Percentiles rank a stretch among this genome's conserved stretches.
phyloP scores from a whole-genome alignment of 495 filamentous ascomycete species.

The Hypomontagnella monticulosa region DNA sequence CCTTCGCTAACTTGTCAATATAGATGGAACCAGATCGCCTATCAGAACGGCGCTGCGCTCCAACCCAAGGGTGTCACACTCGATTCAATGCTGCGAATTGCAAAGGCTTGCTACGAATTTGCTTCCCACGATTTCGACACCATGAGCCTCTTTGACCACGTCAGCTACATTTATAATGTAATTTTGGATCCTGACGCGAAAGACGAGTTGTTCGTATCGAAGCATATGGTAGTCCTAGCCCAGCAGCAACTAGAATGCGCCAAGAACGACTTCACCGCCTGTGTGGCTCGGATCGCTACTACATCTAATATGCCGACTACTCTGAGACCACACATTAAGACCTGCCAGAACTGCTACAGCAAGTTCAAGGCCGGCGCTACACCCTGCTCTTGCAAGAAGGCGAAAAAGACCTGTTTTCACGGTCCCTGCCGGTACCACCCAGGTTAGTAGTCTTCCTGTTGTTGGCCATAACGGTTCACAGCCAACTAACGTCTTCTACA shows the following conservation, averaged over 20 bases:
- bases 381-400: not conserved
- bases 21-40: slow-evolving; percentile 1
- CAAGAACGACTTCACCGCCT: slow-evolving; percentile 1
- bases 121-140: slow-evolving; percentile 14
- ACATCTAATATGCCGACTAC: not conserved
- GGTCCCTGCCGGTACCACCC: slow-evolving; percentile 18
- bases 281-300: not conserved
- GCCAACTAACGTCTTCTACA: slow-evolving; percentile 5
- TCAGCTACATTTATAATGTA: slow-evolving; percentile 5
- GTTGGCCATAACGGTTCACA: not conserved
- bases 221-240: slow-evolving; percentile 1
- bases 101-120: not conserved
- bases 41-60: not conserved
- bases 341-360: slow-evolving; percentile 14
- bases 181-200: not conserved
- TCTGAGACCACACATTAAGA: not conserved
- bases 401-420: not conserved
- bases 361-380: not conserved
- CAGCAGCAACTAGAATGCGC: slow-evolving; percentile 10
- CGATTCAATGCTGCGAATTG: slow-evolving; percentile 11
- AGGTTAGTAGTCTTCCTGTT: slow-evolving; percentile 6
- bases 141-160: slow-evolving; percentile 21
- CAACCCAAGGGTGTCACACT: not conserved
- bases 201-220: not conserved
- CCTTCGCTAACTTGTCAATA: no score